Evolutionary conservation across 2,329 filamentous ascomycete genomes (phyloP), one percentile per base, ranked within the genome.

Genomic region (Monilinia polystroma): DNA sequence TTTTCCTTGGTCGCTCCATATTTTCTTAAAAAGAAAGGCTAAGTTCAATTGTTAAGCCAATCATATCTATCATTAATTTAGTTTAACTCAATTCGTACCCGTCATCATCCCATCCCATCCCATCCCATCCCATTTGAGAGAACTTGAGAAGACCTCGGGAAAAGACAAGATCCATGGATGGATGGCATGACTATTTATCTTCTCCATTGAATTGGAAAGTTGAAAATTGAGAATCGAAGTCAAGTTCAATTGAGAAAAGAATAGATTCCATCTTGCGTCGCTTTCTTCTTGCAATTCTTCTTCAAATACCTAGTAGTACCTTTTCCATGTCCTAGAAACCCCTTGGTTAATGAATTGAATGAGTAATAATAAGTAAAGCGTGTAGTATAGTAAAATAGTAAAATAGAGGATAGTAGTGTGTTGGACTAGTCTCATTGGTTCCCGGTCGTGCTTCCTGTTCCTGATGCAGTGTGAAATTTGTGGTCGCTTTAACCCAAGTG

Each of bases 391-490:
- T 23, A 23, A 23, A 23, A 14, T 41, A 55, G 29, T 32, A 56
- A n/a, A 38, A 41, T n/a, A 20, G 35, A 47, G 41, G 20, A 32
- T 47, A 58, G 56, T 23, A 55, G 60, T 63, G 62, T 56, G 62
- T 64, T 64, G 62, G 62, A 49, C 26, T 47, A 56, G 38, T 55
- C 12, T 64, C 51, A 64, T 64, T 64, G 62, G 52, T 18, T 60
- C 57, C 45, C 20, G 57, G 57, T 51, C 57, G 43, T 51, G 57
- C 20, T 29, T 47, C 20, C 43, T 47, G 23, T 64, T 56, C 52
- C 52, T 43, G 26, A 55, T 64, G 62, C 52, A 41, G 62, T 64
- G 62, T 57, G 53, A 55, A 56, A 64, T 41, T 43, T 20, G 29
- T 57, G 51, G 63, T 57, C 52, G 63, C 63, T 64, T 57, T 64